Evolutionary conservation across 2,329 filamentous ascomycete species (phyloP), one percentile per base, ranked within the genome.

Genomic region (Ophiostoma pallidulum): DNA sequence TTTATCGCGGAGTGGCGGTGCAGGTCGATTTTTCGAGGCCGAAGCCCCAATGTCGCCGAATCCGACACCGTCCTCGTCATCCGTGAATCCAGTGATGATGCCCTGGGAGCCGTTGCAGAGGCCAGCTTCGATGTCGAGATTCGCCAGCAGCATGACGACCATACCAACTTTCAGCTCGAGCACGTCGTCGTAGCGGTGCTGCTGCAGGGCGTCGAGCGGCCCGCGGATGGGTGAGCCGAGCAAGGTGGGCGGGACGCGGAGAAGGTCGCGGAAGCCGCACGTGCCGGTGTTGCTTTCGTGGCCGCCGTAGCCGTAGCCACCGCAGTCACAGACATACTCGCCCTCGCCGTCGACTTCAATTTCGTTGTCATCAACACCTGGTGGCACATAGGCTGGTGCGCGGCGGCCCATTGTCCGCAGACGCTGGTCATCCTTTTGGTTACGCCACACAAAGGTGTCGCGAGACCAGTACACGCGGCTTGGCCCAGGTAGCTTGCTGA

Each of bases 141-240:
- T 78, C 14, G 64, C 62, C 3, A 75, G 67, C 2, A 79, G 63
- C 5, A 78, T 67, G 5, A 78, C 73, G 3, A 69, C 64, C 68
- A 74, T 74, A 18, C 68, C 69, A 29, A 64, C 55, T 48, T 77
- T 77, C 13, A 77, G 62, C 46, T 69, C 56, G 13, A 74, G 56
- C 3, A 58, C 53, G 0, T 62, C 54, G 10, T 71, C 68, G 45
- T 68, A 74, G 1, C 69, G 66, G 52, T 77, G 73, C 13, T 74
- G 69, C 13, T 61, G 56, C 2, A 73, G 60, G 0, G 60, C 60
- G 2, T 49, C 48, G 2, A 71, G 54, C 0, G 64, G 56, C 31
- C 57, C 58, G 54, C 61, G 54, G 2, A 51, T 47, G 7, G 48
- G 43, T n/a, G n/a, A n/a, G n/a, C n/a, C n/a, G n/a, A n/a, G n/a